Evolutionary conservation across 1,284 basidiomycete genomes (phyloP).

Genomic region (Malassezia restricta): DNA sequence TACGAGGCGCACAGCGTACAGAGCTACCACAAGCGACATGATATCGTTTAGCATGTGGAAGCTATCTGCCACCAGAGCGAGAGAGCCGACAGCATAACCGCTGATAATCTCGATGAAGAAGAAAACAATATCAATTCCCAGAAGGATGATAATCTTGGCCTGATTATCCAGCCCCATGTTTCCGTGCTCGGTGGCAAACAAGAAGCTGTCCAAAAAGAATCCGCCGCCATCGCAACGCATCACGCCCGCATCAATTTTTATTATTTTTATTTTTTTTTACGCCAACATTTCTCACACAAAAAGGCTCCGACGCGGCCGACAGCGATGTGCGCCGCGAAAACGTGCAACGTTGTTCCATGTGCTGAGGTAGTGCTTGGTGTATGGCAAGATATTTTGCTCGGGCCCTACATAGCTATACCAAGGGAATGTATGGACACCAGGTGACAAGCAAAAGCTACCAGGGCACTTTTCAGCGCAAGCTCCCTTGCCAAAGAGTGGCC

Average conservation of each 20-base stretch:
- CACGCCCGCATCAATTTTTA: too few relatives aligned
- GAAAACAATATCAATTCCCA: conserved; percentile 75
- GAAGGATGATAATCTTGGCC: conserved; percentile 53
- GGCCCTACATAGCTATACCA: too few relatives aligned
- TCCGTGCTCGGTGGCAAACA: background rate
- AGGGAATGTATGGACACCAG: conserved; percentile 15
- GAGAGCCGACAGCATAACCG: conserved; percentile 73
- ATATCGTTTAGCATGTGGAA: conserved; percentile 84
- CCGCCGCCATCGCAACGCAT: too few relatives aligned
- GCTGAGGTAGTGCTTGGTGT: too few relatives aligned
- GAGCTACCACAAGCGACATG: conserved; percentile 81
- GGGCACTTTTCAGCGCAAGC: conserved; percentile 16
- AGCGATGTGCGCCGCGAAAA: too few relatives aligned
- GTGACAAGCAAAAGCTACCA: conserved; percentile 17
- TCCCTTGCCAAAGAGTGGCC: conserved; percentile 17
- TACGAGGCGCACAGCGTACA: conserved; percentile 69
- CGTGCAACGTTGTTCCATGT: too few relatives aligned
- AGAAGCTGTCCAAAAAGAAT: background rate
- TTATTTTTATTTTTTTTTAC: too few relatives aligned
- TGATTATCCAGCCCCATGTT: conserved; percentile 23
- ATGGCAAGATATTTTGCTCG: too few relatives aligned
- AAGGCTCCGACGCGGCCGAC: too few relatives aligned
- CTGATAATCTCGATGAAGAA: conserved; percentile 78
- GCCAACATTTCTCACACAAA: too few relatives aligned
- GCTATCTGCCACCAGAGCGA: conserved; percentile 87